Base-by-base conservation (phyloP, 2,329 filamentous ascomycete species). In the Neophaeococcomyces mojaviensis region DNA sequence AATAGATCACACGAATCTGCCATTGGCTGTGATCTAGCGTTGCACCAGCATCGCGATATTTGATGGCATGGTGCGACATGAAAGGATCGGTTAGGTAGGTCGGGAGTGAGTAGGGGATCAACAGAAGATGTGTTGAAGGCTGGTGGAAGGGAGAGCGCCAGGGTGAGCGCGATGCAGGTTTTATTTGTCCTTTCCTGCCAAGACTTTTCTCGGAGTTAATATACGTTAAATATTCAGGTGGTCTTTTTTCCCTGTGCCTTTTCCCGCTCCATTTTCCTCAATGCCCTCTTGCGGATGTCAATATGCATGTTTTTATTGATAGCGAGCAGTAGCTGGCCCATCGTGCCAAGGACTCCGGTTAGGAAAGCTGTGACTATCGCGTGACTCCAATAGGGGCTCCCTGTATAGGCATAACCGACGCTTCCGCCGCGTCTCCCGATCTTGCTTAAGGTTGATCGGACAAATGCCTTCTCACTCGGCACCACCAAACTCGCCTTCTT, bases 361-460 rank as follows among this genome's bases (percentile, higher is more conserved):
- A 96, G 71, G 47, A 79, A 78, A 84, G 86, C 96, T 54, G 90
- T 82, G 81, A 96, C 85, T 44, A 94, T 62, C 0, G 83, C 87
- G 66, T 98, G 92, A 55, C 78, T 85, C 89, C 89, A 97, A 72
- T 84, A 96, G 0, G 92, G 94, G 2, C 88, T 94, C 59, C 87
- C 90, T 30, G 86, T 94, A 67, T 84, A 84, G 4, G 84, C 80
- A 47, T 88, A 84, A 10, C 78, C 77, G 61, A 94, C 86, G 57
- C 85, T 86, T 40, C 84, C 81, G 50, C 87, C 86, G 46, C 78
- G 79, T 39, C 80, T 69, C 8, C 90, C 90, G 58, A 98, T 77
- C 73, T 92, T 95, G 53, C 76, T 70, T 48, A 98, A 71, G 0
- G 84, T 79, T 5, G 86, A 73, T 58, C 77, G 79, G 47, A 98